Evolutionary conservation across 2,329 filamentous ascomycete genomes (phyloP).

Genomic region (Xylaria polymorpha): DNA sequence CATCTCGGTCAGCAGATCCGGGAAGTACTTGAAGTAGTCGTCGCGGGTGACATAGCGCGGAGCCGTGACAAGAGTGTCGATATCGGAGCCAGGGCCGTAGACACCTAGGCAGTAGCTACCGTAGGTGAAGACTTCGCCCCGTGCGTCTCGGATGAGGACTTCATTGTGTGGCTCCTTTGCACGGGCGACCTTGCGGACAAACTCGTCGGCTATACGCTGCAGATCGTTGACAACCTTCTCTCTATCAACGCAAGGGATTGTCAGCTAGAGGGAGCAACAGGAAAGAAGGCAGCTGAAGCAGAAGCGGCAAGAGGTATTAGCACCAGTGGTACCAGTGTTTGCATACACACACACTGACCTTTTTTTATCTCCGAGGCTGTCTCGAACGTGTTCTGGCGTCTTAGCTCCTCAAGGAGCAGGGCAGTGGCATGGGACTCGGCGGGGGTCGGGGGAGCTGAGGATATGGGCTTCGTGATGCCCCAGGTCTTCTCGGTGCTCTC

Average conservation of each 20-base stretch:
- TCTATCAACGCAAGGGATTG: slow-evolving; percentile 56
- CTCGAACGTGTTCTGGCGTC: slow-evolving; percentile 92
- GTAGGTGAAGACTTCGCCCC: slow-evolving; percentile 94
- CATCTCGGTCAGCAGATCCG: slow-evolving; percentile 80
- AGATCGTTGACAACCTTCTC: slow-evolving; percentile 79
- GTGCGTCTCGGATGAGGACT: slow-evolving; percentile 82
- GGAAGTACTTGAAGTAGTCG: slow-evolving; percentile 93
- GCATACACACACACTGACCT: slow-evolving; percentile 63
- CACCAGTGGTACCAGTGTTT: slow-evolving; percentile 29
- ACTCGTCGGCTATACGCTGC: slow-evolving; percentile 83
- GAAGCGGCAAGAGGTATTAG: neutral
- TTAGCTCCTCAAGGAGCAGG: slow-evolving; percentile 83
- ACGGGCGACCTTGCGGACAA: slow-evolving; percentile 83
- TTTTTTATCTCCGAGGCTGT: slow-evolving; percentile 83
- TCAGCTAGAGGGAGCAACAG: neutral
- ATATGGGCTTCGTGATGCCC: slow-evolving; percentile 88
- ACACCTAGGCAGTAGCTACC: slow-evolving; percentile 96
- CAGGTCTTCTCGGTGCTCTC: slow-evolving; percentile 48
- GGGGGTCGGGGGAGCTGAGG: slow-evolving; percentile 78
- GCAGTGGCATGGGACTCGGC: slow-evolving; percentile 82
- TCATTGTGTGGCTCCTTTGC: slow-evolving; percentile 78
- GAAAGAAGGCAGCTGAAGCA: neutral
- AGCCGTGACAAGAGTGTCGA: slow-evolving; percentile 92
- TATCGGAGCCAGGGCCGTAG: slow-evolving; percentile 95
- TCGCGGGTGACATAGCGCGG: slow-evolving; percentile 89